These are phyloP conservation scores for Lagenaria siceraria DNA, from an alignment of 306 rosid genomes.

Conservation along the genomic window DNA sequence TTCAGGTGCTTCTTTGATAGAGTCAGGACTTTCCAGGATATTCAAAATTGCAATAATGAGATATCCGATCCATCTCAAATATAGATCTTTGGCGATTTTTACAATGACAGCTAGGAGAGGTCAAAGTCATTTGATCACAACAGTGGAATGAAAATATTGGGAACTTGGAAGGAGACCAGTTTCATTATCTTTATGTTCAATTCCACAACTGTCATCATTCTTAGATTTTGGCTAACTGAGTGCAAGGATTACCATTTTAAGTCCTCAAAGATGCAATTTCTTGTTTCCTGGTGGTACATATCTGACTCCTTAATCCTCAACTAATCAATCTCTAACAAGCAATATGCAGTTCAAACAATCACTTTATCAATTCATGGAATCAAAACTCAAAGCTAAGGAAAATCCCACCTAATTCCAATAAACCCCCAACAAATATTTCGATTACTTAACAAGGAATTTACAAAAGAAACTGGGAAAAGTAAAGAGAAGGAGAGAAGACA, in stretches of 20 bases:
- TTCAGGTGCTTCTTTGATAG: not conserved
- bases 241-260: not conserved
- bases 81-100: not conserved
- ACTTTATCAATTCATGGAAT: not conserved
- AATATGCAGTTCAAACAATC: not conserved
- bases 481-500: constrained; percentile 7
- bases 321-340: not conserved
- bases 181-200: not conserved
- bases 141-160: not conserved
- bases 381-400: not conserved
- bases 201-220: not conserved
- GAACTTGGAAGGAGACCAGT: not conserved
- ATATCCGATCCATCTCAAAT: not conserved
- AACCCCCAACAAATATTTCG: not conserved
- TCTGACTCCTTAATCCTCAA: not conserved
- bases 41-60: not conserved
- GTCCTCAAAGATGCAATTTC: not conserved
- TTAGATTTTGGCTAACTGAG: not conserved
- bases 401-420: not conserved
- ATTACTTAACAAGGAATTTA: not conserved
- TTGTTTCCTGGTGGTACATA: not conserved
- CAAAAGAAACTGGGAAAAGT: not conserved
- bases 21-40: not conserved
- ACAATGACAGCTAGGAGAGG: not conserved
- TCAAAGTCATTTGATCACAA: not conserved